Percentiles rank a stretch among this genome's conserved stretches.
Conservation (phyloP, 495 filamentous ascomycete genomes). For the Podospora pseudoanserina region DNA sequence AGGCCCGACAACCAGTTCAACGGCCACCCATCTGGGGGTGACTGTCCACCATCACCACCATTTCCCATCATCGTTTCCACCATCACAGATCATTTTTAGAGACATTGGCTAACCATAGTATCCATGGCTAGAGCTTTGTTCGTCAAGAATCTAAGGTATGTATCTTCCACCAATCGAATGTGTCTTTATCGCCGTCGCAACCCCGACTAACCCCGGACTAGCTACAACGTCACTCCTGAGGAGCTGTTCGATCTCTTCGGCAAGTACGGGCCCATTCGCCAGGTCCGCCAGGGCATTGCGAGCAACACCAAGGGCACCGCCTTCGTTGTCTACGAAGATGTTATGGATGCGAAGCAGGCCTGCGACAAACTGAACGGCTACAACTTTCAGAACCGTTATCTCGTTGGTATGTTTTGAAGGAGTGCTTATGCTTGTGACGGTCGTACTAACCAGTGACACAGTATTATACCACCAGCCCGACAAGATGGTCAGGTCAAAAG, state of each 20-base stretch:
- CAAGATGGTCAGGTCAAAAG: conserved; percentile 90
- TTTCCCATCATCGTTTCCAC: conserved; percentile 11
- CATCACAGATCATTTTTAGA: conserved; percentile 7
- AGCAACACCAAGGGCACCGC: conserved; percentile 97
- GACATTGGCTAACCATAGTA: conserved; percentile 32
- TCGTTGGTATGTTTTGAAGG: conserved; percentile 77
- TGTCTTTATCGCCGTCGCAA: conserved; percentile 7
- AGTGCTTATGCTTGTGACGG: neutral
- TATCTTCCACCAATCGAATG: neutral
- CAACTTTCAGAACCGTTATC: conserved; percentile 99
- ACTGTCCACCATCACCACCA: neutral
- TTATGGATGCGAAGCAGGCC: conserved; percentile 96
- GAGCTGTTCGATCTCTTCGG: conserved; percentile 93
- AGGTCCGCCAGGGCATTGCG: conserved; percentile 97
- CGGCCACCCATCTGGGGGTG: conserved; percentile 2
- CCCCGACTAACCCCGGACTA: conserved; percentile 37
- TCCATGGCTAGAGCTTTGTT: conserved; percentile 74
- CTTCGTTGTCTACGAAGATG: conserved; percentile 99
- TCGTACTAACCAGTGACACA: conserved; percentile 33
- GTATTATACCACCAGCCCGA: conserved; percentile 98
- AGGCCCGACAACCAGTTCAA: neutral
- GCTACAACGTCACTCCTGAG: conserved; percentile 93
- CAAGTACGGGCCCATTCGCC: conserved; percentile 89
- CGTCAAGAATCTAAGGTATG: conserved; percentile 94
- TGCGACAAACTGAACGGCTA: conserved; percentile 99